Evolutionary conservation across 805 yeast species (phyloP).

Genomic region (Starmerella floricola): DNA sequence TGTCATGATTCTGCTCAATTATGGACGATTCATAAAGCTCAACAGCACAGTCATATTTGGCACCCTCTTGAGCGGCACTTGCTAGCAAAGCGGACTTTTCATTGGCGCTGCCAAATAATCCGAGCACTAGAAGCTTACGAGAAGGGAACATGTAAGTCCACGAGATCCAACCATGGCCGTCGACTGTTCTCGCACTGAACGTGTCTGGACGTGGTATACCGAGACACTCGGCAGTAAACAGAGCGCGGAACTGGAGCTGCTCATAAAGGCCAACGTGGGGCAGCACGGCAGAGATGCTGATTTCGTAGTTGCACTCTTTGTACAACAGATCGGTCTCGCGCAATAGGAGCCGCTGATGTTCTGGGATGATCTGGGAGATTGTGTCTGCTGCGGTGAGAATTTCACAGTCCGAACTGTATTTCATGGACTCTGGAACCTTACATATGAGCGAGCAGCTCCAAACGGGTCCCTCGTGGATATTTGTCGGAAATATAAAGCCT

Average conservation of each 20-base stretch:
- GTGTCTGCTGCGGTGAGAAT: conserved; percentile 1
- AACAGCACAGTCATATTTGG: conserved; percentile 6
- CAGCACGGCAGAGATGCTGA: conserved; percentile 3
- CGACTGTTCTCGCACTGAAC: conserved; percentile 16
- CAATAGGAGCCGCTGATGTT: conserved; percentile 9
- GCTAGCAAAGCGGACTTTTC: conserved; percentile 11
- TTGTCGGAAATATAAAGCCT: conserved; percentile 10
- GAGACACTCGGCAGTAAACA: conserved; percentile 11
- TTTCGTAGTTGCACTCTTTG: conserved; percentile 6
- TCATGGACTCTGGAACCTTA: background rate
- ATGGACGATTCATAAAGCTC: conserved; percentile 13
- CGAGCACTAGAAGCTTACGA: conserved; percentile 9
- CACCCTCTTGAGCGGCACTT: conserved; percentile 10
- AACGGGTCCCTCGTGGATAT: conserved; percentile 2
- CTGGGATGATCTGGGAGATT: conserved; percentile 4
- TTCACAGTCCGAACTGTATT: conserved; percentile 1
- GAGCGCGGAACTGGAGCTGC: conserved; percentile 12
- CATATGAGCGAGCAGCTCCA: conserved; percentile 6
- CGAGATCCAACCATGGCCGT: conserved; percentile 18
- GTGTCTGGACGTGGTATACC: conserved; percentile 4
- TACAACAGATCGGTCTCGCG: conserved; percentile 7
- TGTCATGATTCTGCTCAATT: background rate
- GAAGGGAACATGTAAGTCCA: conserved; percentile 16
- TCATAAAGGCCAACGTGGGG: conserved; percentile 16
- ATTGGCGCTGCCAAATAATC: conserved; percentile 16